Base-by-base conservation (phyloP, 768 basidiomycete species). In the Boletus vinaceobasis region DNA sequence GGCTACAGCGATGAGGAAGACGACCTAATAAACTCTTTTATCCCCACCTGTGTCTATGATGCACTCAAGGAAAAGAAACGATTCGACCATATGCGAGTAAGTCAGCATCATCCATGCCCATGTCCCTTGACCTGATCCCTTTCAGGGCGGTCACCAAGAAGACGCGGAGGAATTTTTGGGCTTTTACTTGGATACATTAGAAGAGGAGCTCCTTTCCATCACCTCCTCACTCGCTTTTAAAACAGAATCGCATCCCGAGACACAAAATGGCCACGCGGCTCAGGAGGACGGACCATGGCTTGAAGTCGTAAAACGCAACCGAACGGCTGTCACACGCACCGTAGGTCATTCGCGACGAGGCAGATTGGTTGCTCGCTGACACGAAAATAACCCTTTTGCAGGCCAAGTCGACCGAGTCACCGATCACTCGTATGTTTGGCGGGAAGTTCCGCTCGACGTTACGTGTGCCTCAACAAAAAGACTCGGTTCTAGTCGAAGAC, bases 121-220 rank as follows among this genome's bases (percentile, higher is more conserved):
- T 54, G 3, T 38, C 11, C 53, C 36, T 43, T 27, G 29, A 46
- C 14, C 48, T 19, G 49, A 63, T 40, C 36, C 51, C 32, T 6
- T 44, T 60, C 17, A 93, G 83, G 85, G 90, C 36, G 94, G 94
- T 0, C 90, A 93, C 55, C 96, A 99, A 73, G 96, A 99, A 69
- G 96, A 99, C 55, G 96, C 95, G 10, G 95, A 99, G 71, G 96
- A 99, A 71, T 98, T 97, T 71, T 77, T 98, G n/a, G 96, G 96
- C 4, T 98, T 97, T 74, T 96, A 92, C 73, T 77, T 98, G 26
- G 93, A 98, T 63, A 90, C 93, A 0, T 75, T 99, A 6, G 93
- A 96, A 69, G 96, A 99, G 68, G 96, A 98, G 73, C 68, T 98
- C 11, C 73, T 91, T 4, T 77, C 79, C 4, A 72, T 96, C n/a